A percentile compares a stretch with the other conserved stretches of the same genome.
Evolutionary conservation across 2,329 filamentous ascomycete species (phyloP).

Genomic region (Aspergillus neotritici): DNA sequence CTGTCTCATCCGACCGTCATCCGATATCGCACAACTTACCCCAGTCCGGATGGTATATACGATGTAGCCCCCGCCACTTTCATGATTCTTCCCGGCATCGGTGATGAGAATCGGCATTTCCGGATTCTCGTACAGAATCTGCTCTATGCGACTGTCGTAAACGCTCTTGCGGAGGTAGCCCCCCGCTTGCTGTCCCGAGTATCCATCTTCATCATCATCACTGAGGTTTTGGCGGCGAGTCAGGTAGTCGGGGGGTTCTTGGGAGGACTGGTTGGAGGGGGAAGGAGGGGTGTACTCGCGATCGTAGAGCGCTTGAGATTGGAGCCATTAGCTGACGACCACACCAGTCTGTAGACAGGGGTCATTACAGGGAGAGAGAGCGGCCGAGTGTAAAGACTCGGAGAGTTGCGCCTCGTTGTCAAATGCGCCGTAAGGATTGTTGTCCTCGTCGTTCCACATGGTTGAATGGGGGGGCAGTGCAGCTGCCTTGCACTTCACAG

Average conservation of each 20-base stretch:
- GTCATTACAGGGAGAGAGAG: constrained; percentile 49
- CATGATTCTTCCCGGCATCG: constrained; percentile 89
- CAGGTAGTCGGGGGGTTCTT: constrained; percentile 57
- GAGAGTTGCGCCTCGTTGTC: constrained; percentile 75
- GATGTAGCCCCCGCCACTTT: constrained; percentile 88
- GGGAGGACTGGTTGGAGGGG: constrained; percentile 65
- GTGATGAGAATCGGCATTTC: constrained; percentile 86
- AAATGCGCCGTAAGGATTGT: constrained; percentile 95
- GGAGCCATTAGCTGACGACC: constrained; percentile 8
- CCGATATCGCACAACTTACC: constrained; percentile 48
- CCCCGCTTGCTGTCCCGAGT: constrained; percentile 47
- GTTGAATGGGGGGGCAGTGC: constrained; percentile 24
- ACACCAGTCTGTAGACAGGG: neutral
- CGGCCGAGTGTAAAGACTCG: constrained; percentile 58
- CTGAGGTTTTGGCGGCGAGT: constrained; percentile 50
- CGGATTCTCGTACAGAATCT: constrained; percentile 93
- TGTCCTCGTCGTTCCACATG: constrained; percentile 99
- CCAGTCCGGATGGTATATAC: constrained; percentile 96
- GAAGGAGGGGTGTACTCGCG: constrained; percentile 60
- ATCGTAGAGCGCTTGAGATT: constrained; percentile 50
- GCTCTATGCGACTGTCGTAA: constrained; percentile 93
- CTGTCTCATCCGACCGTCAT: too few relatives aligned
- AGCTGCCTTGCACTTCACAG: constrained; percentile 13
- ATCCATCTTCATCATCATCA: constrained; percentile 56
- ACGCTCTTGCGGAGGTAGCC: constrained; percentile 61